Base-by-base conservation (phyloP, 2,329 filamentous ascomycete genomes). In the Monilinia aucupariae region DNA sequence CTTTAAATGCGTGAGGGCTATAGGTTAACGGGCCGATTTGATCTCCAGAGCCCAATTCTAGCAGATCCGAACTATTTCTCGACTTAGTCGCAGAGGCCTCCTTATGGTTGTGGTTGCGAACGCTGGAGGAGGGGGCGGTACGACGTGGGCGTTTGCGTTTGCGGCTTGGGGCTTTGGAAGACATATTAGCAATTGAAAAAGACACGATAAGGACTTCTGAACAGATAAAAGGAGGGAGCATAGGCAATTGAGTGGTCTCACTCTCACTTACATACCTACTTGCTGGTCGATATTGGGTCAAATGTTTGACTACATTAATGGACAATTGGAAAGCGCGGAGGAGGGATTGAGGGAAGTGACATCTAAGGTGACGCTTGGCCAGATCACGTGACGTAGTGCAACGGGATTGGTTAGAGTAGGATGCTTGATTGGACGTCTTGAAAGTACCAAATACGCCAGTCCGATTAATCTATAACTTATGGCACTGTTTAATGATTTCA, bases 171-270 rank as follows among this genome's bases (percentile, higher is more conserved):
- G 30, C 49, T 34, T 13, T 34, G 22, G n/a, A 25, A 34, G n/a
- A 2, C 54, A 56, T 32, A 34, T 47, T 47, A 47, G n/a, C 54
- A 47, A 56, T 56, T 47, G 53, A 56, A 41, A 30, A 32, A 13
- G n/a, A n/a, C n/a, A 17, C 27, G 45, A 34, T 47, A 17, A 32
- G 2, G 20, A 56, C 22, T 20, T 10, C 2, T 39, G 22, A 47
- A 34, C 22, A 15, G n/a, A 47, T 7, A 6, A 27, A 12, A 34
- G 34, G 7, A 45, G 4, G 8, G 20, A 7, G 20, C 20, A 10
- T 9, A 10, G 22, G 22, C 9, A 45, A 22, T 56, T 17, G 41
- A 56, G 12, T 34, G 9, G 12, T 27, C 34, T 47, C 41, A 56
- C 27, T 22, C 7, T 30, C 22, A 32, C 34, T 8, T 47, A 47